Conservation (phyloP, 2,329 filamentous ascomycete genomes). For the Xylariaceae sp. region DNA sequence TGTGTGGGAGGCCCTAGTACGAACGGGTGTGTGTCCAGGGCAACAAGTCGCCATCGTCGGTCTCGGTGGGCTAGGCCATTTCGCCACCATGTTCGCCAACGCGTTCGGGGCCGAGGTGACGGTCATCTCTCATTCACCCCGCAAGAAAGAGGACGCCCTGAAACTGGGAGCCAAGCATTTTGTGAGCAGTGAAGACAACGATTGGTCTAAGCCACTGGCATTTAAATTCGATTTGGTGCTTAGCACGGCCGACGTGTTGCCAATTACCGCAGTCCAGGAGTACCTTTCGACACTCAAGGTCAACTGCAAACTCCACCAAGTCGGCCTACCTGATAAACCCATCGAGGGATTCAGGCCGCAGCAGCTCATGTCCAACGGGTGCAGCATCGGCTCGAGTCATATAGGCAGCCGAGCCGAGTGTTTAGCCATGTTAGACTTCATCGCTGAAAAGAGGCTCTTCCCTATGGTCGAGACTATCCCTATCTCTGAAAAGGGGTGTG, state of each 20-base stretch:
- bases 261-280: slow-evolving; percentile 49
- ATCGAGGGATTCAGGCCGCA: slow-evolving; percentile 39
- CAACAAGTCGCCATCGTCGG: slow-evolving; percentile 67
- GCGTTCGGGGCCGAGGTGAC: slow-evolving; percentile 64
- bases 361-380: slow-evolving; percentile 37
- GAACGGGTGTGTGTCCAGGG: slow-evolving; percentile 62
- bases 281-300: slow-evolving; percentile 49
- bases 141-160: slow-evolving; percentile 54
- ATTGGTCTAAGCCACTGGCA: slow-evolving; percentile 52
- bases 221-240: slow-evolving; percentile 48
- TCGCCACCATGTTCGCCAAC: slow-evolving; percentile 64
- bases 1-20: slow-evolving; percentile 61
- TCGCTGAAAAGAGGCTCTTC: slow-evolving; percentile 47
- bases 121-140: slow-evolving; percentile 54
- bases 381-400: slow-evolving; percentile 45
- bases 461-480: slow-evolving; percentile 53
- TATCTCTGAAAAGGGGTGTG: slow-evolving; percentile 61
- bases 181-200: slow-evolving; percentile 42
- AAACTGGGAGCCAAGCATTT: slow-evolving; percentile 58
- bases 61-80: slow-evolving; percentile 68
- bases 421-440: slow-evolving; percentile 53
- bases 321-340: slow-evolving; percentile 50
- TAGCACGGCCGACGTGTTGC: slow-evolving; percentile 44
- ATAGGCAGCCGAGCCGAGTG: slow-evolving; percentile 57
- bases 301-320: slow-evolving; percentile 51